Conservation (phyloP, 1,284 basidiomycete genomes). For the Cutaneotrichosporon sp. region DNA sequence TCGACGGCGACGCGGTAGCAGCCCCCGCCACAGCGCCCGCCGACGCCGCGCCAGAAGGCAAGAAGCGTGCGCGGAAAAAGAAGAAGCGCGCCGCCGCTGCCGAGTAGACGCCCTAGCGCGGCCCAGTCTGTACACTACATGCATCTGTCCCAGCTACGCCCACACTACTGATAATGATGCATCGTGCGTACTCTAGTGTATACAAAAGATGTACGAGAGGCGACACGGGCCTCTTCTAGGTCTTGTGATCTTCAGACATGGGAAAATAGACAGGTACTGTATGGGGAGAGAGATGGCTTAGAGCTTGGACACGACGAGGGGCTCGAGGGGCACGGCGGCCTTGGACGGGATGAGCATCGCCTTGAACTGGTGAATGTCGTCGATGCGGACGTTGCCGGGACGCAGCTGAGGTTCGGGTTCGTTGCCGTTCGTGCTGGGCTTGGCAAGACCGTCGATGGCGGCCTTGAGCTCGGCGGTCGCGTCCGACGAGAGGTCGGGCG, state of each 20-base stretch:
- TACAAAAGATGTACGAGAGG: background rate
- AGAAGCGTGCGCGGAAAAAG: conserved; percentile 22
- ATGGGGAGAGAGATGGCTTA: conserved; percentile 8
- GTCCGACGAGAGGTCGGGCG: conserved; percentile 37
- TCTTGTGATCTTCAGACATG: too few relatives aligned
- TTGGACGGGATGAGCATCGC: conserved; percentile 52
- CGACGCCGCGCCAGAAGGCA: conserved; percentile 11
- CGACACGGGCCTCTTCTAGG: too few relatives aligned
- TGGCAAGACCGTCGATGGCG: conserved; percentile 55
- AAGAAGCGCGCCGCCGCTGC: conserved; percentile 6
- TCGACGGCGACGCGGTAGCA: background rate
- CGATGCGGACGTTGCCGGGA: conserved; percentile 58
- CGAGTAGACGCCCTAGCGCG: background rate
- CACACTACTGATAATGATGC: background rate
- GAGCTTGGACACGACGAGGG: conserved; percentile 34
- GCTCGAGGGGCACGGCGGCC: conserved; percentile 50
- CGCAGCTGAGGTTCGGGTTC: conserved; percentile 53
- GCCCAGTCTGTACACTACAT: too few relatives aligned
- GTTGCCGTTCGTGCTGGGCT: conserved; percentile 49
- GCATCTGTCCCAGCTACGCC: too few relatives aligned
- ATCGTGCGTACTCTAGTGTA: background rate
- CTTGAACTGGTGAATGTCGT: conserved; percentile 70
- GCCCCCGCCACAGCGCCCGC: background rate
- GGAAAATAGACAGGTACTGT: too few relatives aligned
- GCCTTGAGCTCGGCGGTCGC: conserved; percentile 55